A percentile compares a stretch with the other conserved stretches of the same genome.
These are phyloP conservation scores for Colletotrichum tanaceti DNA, from an alignment of 2,329 filamentous ascomycete genomes.

Conservation along the genomic window DNA sequence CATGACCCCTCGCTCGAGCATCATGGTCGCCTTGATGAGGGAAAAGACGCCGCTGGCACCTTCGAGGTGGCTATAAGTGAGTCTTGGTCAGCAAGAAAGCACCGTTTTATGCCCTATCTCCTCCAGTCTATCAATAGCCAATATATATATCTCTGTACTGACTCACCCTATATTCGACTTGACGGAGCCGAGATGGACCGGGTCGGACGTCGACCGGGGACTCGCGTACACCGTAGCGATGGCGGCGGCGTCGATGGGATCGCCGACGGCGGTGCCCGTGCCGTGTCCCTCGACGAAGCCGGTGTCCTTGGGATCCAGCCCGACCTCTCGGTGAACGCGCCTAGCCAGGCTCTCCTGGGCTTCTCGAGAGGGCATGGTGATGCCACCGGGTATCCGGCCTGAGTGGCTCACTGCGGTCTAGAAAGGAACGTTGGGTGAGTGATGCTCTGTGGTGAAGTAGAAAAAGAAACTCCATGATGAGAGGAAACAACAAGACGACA, in stretches of 20 bases:
- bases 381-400: conserved; percentile 51
- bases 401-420: conserved; percentile 41
- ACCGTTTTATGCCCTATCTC: no score
- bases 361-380: conserved; percentile 52
- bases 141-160: no score
- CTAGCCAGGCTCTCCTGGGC: conserved; percentile 49
- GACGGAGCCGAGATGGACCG: conserved; percentile 45
- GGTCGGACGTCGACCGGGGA: conserved; percentile 42
- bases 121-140: no score
- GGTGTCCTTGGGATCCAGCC: conserved; percentile 33
- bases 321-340: conserved; percentile 16
- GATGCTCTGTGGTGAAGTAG: no score
- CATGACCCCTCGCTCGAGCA: conserved; percentile 44
- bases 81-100: background rate
- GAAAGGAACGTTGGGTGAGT: conserved; percentile 3
- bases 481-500: no score
- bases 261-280: conserved; percentile 51
- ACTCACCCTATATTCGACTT: conserved; percentile 42
- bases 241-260: conserved; percentile 51
- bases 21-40: conserved; percentile 46
- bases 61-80: conserved; percentile 44
- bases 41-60: conserved; percentile 44
- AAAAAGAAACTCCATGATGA: no score
- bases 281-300: conserved; percentile 42
- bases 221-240: conserved; percentile 43